Base-by-base conservation (phyloP, 371 early-diverging fungal genomes). In the Parasitella parasitica region DNA sequence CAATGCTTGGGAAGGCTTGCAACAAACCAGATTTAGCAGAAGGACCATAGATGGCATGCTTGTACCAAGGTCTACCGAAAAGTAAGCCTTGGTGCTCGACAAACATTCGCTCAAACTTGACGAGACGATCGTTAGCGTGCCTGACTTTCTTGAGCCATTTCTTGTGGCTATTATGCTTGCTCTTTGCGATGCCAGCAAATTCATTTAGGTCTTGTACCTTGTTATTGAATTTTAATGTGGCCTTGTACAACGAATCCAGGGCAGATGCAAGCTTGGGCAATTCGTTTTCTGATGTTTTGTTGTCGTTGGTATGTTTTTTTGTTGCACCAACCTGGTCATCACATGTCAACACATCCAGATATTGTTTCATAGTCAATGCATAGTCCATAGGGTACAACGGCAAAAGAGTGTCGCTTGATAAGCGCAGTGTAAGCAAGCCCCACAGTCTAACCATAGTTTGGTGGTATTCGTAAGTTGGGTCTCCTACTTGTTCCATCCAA, bases 381-480 rank as follows among this genome's bases (percentile, higher is more conserved):
- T 81, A 81, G 16, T 78, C 78, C 20, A 55, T 51, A n/a, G 81
- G 75, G 15, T 67, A 57, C 16, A 78, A 24, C 0, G 81, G 78
- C 6, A 81, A 43, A 22, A 81, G 52, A 8, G 52, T 56, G 6
- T 73, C 72, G 37, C 63, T 62, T 1, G 78, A 69, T 8, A 81
- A 53, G 12, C 77, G 76, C 8, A 78, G 51, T 2, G 68, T 61
- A 11, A 78, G 24, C 13, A 77, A 34, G 8, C 75, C 73, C 69
- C 72, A 72, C 9, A 81, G 66, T 37, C 62, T 79, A 35, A 76
- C 73, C 57, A 82, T 68, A 4, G 86, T 73, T 53, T 70, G 70
- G 66, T 89, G 88, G 48, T 87, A 86, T 41, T 77, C 61, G 62
- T 80, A 85, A 1, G 66, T 65, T 1, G 89, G 86, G 55, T 89